A percentile compares a stretch with the other conserved stretches of the same genome.
Conservation (phyloP, 83 land plant species). For the Isoetes engelmannii region DNA sequence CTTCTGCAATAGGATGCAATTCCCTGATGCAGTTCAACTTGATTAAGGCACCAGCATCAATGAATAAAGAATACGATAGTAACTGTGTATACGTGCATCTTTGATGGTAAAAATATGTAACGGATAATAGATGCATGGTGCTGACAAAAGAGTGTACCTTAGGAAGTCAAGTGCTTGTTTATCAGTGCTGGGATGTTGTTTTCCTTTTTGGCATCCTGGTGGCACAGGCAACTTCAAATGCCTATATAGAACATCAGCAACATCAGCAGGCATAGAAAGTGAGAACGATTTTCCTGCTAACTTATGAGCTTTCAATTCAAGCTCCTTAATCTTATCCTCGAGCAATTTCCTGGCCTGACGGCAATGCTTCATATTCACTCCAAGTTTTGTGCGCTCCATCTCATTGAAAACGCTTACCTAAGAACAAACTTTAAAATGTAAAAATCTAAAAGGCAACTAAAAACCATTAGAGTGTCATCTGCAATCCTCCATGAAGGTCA, state of each 20-base stretch:
- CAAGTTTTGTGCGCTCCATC: conserved; percentile 81
- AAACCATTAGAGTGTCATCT: too few relatives aligned
- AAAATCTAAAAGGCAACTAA: too few relatives aligned
- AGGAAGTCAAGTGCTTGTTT: conserved; percentile 76
- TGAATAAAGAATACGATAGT: too few relatives aligned
- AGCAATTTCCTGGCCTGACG: conserved; percentile 50
- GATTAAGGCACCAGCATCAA: too few relatives aligned
- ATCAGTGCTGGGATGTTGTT: conserved; percentile 90
- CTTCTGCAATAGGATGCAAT: conserved; percentile 75
- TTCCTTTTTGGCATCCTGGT: conserved; percentile 65
- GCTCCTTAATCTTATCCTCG: conserved; percentile 52
- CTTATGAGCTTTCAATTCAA: conserved; percentile 65
- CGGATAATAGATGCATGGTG: not conserved
- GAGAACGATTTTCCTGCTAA: conserved; percentile 83
- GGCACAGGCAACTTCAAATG: conserved; percentile 82
- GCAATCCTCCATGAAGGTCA: too few relatives aligned
- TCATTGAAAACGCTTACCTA: conserved; percentile 83
- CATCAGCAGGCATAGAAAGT: conserved; percentile 73
- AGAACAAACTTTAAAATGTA: not conserved
- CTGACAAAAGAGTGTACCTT: conserved; percentile 32
- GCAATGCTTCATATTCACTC: conserved; percentile 82
- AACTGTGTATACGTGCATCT: too few relatives aligned
- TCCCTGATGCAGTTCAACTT: conserved; percentile 35
- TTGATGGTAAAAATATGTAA: not conserved
- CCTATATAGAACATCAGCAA: conserved; percentile 74